Base-by-base conservation (phyloP, 495 filamentous ascomycete genomes). In the Tuber magnatum region DNA sequence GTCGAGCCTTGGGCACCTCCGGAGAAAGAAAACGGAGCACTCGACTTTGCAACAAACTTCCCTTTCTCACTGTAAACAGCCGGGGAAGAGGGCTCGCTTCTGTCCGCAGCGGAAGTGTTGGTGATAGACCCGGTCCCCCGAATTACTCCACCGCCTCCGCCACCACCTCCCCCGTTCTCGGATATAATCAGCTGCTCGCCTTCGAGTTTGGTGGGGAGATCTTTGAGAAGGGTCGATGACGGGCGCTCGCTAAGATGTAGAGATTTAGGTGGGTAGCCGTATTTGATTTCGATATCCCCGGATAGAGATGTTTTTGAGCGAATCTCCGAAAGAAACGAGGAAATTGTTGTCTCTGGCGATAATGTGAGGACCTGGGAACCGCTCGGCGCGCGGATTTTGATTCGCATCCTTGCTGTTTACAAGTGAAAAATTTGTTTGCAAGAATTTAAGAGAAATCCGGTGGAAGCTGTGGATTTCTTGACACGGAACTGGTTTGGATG, bases 121-220 rank as follows among this genome's bases (percentile, higher is more conserved):
- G 74, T 56, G 24, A 76, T 74, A n/a, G 74, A 73, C 35, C 80
- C 80, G 39, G 51, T 79, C 4, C 76, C 79, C 40, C 76, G 76
- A 70, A 81, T 43, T 40, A 41, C 70, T 40, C 73, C 77, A 32
- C 68, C 43, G 73, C 44, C 38, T 38, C 46, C 71, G 44, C 42
- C 40, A 70, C 40, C 35, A 56, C 73, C 71, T 43, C 81, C 81
- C 69, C 88, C 84, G 79, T 83, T 85, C 75, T 86, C 78, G 80
- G 85, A 85, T 69, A 96, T 86, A n/a, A 93, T 91, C 8, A 97
- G 85, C 74, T 91, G 92, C 80, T 97, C 93, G 14, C 93, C 92
- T 75, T 95, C 87, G 16, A 98, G 86, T 43, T 91, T 90, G 46
- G 96, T 80, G 14, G 86, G 88, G 4, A 88, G 84, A 18, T 90